phyloP scores from a whole-genome alignment of 2,329 filamentous ascomycete species.

The Aspergillus luchuensis region DNA sequence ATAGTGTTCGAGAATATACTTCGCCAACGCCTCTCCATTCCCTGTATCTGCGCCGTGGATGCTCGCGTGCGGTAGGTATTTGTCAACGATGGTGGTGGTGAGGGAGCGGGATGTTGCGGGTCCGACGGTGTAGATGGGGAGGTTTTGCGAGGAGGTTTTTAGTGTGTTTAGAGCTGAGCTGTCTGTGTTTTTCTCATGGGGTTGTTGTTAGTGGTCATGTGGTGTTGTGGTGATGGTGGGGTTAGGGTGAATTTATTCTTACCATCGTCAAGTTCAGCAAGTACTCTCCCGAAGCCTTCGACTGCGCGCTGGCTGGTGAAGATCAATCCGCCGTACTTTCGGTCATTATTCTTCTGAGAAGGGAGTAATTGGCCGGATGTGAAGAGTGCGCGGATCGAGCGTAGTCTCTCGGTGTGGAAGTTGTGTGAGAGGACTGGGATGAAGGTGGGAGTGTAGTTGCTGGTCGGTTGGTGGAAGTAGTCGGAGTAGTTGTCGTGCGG shows the following conservation, averaged over 20 bases:
- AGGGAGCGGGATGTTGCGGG: constrained; percentile 66
- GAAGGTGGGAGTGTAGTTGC: constrained; percentile 42
- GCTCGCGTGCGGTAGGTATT: constrained; percentile 52
- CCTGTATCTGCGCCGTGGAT: constrained; percentile 81
- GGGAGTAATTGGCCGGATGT: constrained; percentile 21
- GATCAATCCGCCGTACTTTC: constrained; percentile 50
- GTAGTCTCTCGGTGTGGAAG: constrained; percentile 41
- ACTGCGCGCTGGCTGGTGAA: constrained; percentile 54
- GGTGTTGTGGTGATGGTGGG: not conserved
- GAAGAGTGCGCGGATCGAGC: constrained; percentile 39
- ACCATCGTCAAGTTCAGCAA: constrained; percentile 29
- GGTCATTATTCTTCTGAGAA: not conserved
- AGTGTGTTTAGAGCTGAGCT: constrained; percentile 6
- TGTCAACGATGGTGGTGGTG: constrained; percentile 49
- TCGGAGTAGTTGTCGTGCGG: constrained; percentile 50
- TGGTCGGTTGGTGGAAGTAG: constrained; percentile 38
- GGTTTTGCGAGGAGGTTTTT: constrained; percentile 21
- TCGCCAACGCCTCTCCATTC: constrained; percentile 77
- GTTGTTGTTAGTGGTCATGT: not conserved
- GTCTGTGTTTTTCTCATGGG: not conserved
- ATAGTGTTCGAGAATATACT: constrained; percentile 79
- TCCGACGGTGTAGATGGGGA: constrained; percentile 51
- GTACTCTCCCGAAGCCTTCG: constrained; percentile 45
- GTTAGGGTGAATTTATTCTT: not conserved
- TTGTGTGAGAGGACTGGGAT: constrained; percentile 51